phyloP scores from a whole-genome alignment of 768 basidiomycete genomes.

The Naganishia friedmannii region DNA sequence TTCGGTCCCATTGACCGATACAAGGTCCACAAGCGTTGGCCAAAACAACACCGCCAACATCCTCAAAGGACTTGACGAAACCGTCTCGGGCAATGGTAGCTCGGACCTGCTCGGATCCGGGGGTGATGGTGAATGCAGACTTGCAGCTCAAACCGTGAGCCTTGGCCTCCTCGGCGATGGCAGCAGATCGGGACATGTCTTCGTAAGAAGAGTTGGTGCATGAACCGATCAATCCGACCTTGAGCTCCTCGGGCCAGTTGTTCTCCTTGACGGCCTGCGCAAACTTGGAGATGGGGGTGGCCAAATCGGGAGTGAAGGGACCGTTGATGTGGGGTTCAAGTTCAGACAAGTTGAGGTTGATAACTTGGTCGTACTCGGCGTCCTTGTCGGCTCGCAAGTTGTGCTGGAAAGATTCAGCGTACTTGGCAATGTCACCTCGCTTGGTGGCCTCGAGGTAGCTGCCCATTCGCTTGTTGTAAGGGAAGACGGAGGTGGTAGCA shows the following conservation, averaged over 20 bases:
- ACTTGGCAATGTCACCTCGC: slow-evolving; percentile 78
- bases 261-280: slow-evolving; percentile 87
- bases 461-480: slow-evolving; percentile 92
- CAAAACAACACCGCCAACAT: slow-evolving; percentile 84
- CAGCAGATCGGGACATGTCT: slow-evolving; percentile 97
- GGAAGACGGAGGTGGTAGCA: slow-evolving; percentile 98
- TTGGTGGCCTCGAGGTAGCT: slow-evolving; percentile 94
- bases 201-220: slow-evolving; percentile 99
- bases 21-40: slow-evolving; percentile 99
- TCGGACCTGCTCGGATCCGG: slow-evolving; percentile 95
- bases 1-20: slow-evolving; percentile 98
- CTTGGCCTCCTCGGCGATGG: slow-evolving; percentile 83
- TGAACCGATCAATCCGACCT: slow-evolving; percentile 95
- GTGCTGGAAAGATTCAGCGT: slow-evolving; percentile 82
- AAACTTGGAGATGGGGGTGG: slow-evolving; percentile 96
- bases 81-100: slow-evolving; percentile 97
- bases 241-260: slow-evolving; percentile 93
- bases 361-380: slow-evolving; percentile 87
- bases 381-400: slow-evolving; percentile 83
- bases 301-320: slow-evolving; percentile 99
- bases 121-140: slow-evolving; percentile 96
- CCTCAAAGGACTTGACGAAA: slow-evolving; percentile 80
- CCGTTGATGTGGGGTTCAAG: slow-evolving; percentile 99
- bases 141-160: slow-evolving; percentile 80
- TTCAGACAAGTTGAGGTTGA: slow-evolving; percentile 93